phyloP scores from a whole-genome alignment of 805 yeast species.

The Barnettozyma vustinii region DNA sequence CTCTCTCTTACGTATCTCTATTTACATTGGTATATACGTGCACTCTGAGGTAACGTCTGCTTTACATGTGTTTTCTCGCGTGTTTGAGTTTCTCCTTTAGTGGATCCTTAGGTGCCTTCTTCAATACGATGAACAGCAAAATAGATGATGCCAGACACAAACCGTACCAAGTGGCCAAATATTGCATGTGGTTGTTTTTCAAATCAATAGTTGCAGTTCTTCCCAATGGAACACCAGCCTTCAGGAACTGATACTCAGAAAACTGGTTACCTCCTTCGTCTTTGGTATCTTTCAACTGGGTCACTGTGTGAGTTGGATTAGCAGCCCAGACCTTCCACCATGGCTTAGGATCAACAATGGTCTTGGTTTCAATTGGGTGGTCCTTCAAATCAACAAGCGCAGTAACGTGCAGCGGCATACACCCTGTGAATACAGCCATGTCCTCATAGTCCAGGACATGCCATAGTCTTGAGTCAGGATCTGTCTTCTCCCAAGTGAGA shows the following conservation, averaged over 20 bases:
- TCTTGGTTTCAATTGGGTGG: constrained; percentile 44
- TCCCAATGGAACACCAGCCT: constrained; percentile 89
- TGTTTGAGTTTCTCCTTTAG: constrained; percentile 43
- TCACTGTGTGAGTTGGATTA: constrained; percentile 9
- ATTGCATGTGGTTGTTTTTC: constrained; percentile 87
- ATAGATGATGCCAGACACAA: constrained; percentile 68
- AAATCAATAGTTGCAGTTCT: constrained; percentile 73
- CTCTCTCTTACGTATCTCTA: neutral
- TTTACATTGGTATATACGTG: neutral
- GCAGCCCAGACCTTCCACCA: constrained; percentile 27
- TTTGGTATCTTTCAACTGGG: constrained; percentile 5
- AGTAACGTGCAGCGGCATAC: constrained; percentile 73
- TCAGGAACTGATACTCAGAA: constrained; percentile 52
- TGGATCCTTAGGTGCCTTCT: constrained; percentile 37
- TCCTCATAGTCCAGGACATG: constrained; percentile 76
- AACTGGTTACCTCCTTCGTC: constrained; percentile 33
- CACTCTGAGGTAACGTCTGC: neutral
- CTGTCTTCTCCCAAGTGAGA: constrained; percentile 65
- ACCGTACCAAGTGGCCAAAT: constrained; percentile 93
- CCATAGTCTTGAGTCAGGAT: constrained; percentile 61
- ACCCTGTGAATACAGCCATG: constrained; percentile 64
- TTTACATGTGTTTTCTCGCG: constrained; percentile 37
- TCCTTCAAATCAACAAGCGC: constrained; percentile 63
- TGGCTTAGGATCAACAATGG: constrained; percentile 19
- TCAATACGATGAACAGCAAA: constrained; percentile 50